Evolutionary conservation across 805 yeast species (phyloP).

Genomic region (Cyberlindnera mrakii): DNA sequence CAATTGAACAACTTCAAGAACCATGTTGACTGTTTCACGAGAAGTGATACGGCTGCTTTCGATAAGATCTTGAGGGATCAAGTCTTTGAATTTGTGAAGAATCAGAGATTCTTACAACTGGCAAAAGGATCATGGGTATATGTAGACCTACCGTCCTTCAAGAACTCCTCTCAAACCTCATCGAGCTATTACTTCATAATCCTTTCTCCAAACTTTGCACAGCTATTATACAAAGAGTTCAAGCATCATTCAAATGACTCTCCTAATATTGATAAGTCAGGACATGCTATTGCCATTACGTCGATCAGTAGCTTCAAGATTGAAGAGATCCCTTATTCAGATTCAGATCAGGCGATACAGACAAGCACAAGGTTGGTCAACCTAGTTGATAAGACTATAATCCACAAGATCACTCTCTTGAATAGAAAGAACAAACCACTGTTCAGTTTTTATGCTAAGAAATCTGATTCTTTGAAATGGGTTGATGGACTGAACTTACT

Average conservation of each 20-base stretch:
- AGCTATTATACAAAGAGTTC: constrained; percentile 56
- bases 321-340: constrained; percentile 41
- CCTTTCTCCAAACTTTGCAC: constrained; percentile 61
- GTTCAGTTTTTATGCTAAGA: constrained; percentile 63
- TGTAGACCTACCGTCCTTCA: constrained; percentile 44
- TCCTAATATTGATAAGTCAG: constrained; percentile 59
- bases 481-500: constrained; percentile 66
- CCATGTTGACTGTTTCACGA: constrained; percentile 37
- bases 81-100: constrained; percentile 64
- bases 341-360: constrained; percentile 32
- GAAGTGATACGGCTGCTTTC: constrained; percentile 39
- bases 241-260: constrained; percentile 35
- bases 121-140: constrained; percentile 81
- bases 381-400: constrained; percentile 49
- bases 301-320: constrained; percentile 47
- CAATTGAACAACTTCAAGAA: constrained; percentile 44
- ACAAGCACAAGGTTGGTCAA: constrained; percentile 41
- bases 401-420: constrained; percentile 48
- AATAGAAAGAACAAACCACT: constrained; percentile 37
- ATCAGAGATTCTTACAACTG: constrained; percentile 65
- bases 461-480: constrained; percentile 67
- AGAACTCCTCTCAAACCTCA: constrained; percentile 15
- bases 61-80: constrained; percentile 46
- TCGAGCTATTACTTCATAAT: constrained; percentile 48
- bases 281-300: constrained; percentile 43